Percentiles rank a stretch among this genome's conserved stretches.
These are phyloP conservation scores for Bremia lactucae DNA, from an alignment of 352 stramenopile genomes.

Conservation along the genomic window DNA sequence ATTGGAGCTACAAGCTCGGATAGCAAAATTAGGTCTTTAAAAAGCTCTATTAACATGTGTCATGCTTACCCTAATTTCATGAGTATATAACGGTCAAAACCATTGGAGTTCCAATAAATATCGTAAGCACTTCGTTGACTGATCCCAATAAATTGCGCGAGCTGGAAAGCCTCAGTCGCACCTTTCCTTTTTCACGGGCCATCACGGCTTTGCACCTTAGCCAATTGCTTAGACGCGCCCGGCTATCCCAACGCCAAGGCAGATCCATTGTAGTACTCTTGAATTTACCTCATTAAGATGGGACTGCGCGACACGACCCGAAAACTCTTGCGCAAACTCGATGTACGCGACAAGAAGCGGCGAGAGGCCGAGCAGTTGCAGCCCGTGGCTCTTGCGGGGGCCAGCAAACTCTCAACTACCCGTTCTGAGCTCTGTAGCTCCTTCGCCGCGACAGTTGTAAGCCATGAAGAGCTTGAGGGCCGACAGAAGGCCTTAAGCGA, in stretches of 20 bases:
- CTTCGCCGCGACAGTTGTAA: conserved; percentile 41
- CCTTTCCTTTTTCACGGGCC: conserved; percentile 13
- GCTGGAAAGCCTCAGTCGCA: conserved; percentile 15
- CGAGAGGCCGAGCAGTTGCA: conserved; percentile 46
- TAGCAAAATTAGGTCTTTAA: too few relatives aligned
- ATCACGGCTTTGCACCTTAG: background rate
- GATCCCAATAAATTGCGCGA: conserved; percentile 9
- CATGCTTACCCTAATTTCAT: too few relatives aligned
- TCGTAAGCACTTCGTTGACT: conserved; percentile 9
- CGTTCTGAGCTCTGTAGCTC: conserved; percentile 52
- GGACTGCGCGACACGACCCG: conserved; percentile 33
- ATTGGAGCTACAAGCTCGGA: too few relatives aligned
- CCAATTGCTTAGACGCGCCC: conserved; percentile 1
- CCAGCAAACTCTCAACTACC: conserved; percentile 38
- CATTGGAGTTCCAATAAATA: too few relatives aligned
- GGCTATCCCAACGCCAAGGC: conserved; percentile 8
- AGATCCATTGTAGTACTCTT: conserved; percentile 9
- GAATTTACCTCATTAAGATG: conserved; percentile 17
- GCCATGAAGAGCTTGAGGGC: conserved; percentile 23
- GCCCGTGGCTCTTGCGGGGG: conserved; percentile 56
- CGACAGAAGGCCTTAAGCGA: conserved; percentile 49
- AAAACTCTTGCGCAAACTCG: conserved; percentile 38
- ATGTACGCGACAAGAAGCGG: conserved; percentile 35
- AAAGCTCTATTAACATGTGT: too few relatives aligned
- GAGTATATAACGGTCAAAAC: too few relatives aligned